Evolutionary conservation across 192 early-diverging fungal genomes (phyloP), one percentile per base, ranked within the genome.

Genomic region (Jimgerdemannia flammicorona): DNA sequence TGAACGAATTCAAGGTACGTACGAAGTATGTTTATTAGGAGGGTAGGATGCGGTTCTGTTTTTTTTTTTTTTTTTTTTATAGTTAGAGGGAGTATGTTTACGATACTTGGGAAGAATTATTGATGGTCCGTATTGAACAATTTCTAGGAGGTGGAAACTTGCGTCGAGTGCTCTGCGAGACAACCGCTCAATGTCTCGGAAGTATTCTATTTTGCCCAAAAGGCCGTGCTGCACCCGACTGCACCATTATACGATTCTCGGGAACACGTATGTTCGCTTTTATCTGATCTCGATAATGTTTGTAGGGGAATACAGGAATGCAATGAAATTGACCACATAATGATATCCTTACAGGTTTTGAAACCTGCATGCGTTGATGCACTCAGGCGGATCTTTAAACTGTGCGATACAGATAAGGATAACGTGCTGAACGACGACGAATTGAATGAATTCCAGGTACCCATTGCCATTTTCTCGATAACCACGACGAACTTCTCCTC

Each of bases 161-260:
- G 97, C 82, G 95, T 99, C 20, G 97, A 99, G 77, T 99, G 98
- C 79, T 98, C 97, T 0, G 96, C 96, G n/a, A 97, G 96, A 80
- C 91, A 93, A 77, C 86, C 93, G 40, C 82, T 98, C 54, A 98
- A 98, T 79, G 95, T 98, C 2, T 95, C 95, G 0, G 98, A 99
- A 87, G 96, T 99, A n/a, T 99, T 99, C 80, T 99, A 98, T 82
- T 98, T 98, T 91, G 98, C 98, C 4, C 98, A 99, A 88, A 98
- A 98, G 81, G 98, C 98, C 4, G 97, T 99, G 10, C 80, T 98
- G 64, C 95, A 99, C 77, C 98, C 98, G 4, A 98, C 97, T 3
- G 94, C 95, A 11, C 97, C 97, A 3, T 86, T 99, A 40, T 99
- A 98, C 74, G 97, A 99, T 84, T 94, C 95, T 3, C 85, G 94